These are phyloP conservation scores for Pseudogymnoascus sp. DNA, from an alignment of 2,329 filamentous ascomycete species.

Conservation along the genomic window DNA sequence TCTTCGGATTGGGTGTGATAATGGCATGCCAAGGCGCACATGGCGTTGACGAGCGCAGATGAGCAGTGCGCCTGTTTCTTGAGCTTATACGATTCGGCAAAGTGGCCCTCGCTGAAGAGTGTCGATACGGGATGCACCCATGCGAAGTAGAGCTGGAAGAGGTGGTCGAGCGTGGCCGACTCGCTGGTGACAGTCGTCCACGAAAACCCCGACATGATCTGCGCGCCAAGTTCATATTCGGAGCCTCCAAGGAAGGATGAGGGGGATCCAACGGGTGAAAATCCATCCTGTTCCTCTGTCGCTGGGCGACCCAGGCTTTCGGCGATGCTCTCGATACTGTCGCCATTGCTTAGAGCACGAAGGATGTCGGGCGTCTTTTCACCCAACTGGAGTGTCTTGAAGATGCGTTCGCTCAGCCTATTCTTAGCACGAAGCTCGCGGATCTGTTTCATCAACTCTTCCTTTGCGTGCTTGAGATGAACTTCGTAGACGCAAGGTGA, in stretches of 20 bases:
- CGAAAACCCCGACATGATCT: constrained; percentile 13
- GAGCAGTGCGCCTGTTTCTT: constrained; percentile 22
- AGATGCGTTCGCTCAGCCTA: constrained; percentile 23
- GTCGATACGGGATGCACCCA: constrained; percentile 30
- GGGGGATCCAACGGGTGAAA: constrained; percentile 17
- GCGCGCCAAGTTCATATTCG: constrained; percentile 11
- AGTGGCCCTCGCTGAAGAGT: constrained; percentile 25
- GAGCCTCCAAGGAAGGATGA: constrained; percentile 21
- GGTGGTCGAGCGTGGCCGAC: constrained; percentile 21
- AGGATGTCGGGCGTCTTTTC: constrained; percentile 25
- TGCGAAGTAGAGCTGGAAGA: constrained; percentile 28
- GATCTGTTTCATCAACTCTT: constrained; percentile 27
- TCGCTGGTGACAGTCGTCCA: constrained; percentile 26
- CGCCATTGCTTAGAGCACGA: constrained; percentile 23
- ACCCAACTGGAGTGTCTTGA: constrained; percentile 22
- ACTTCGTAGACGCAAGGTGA: constrained; percentile 26
- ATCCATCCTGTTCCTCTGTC: constrained; percentile 16
- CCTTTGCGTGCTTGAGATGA: constrained; percentile 29
- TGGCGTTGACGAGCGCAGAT: constrained; percentile 24
- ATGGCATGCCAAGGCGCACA: constrained; percentile 28
- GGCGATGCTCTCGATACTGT: constrained; percentile 23
- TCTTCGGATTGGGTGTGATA: constrained; percentile 18
- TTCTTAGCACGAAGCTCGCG: constrained; percentile 24
- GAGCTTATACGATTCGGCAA: constrained; percentile 22
- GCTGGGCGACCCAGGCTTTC: constrained; percentile 22